Evolutionary conservation across 1,284 basidiomycete genomes (phyloP), one percentile per base, ranked within the genome.

Genomic region (Boletellus dicymbophilus): DNA sequence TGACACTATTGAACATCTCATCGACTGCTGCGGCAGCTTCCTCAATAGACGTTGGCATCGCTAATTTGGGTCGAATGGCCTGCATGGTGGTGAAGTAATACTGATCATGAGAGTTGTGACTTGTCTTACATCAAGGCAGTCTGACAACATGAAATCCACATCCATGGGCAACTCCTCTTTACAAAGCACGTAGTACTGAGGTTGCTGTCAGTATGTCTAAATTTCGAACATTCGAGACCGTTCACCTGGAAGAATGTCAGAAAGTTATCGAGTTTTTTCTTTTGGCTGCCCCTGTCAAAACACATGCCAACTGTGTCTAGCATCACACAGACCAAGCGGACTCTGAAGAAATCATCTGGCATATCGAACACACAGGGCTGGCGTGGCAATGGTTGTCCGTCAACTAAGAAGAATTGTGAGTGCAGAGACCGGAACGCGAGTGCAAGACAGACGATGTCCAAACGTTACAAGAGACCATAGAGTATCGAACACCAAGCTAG

Each of bases 241-340:
- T 70, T 61, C 60, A 95, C 93, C 79, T 98, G 94, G 69, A 98
- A 95, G 70, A 98, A 95, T 11, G 83, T 79, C 54, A 99, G 71
- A 68, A 96, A 97, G 58, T 88, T 90, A 68, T 98, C 95, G 12
- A 99, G 74, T 66, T 95, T 97, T 72, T 89, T 90, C 70, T 86
- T 90, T 62, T 94, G 87, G 7, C 88, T 85, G 4, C 95, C 95
- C 38, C 89, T 84, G 67, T 97, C 95, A 69, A 99, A 98, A 72
- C 95, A 98, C 77, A 93, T 90, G n/a, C 95, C 97, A 67, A 95
- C 97, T 0, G 95, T 94, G 66, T 98, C 95, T 21, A 99, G 77
- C 38, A 99, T 75, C 8, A 90, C 89, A 63, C 97, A 99, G 39
- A 96, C 84, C 48, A 99, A 78, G 11, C 97, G 81, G 46, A 99